Evolutionary conservation across 2,329 filamentous ascomycete species (phyloP).

Genomic region (Scorias spongiosa): DNA sequence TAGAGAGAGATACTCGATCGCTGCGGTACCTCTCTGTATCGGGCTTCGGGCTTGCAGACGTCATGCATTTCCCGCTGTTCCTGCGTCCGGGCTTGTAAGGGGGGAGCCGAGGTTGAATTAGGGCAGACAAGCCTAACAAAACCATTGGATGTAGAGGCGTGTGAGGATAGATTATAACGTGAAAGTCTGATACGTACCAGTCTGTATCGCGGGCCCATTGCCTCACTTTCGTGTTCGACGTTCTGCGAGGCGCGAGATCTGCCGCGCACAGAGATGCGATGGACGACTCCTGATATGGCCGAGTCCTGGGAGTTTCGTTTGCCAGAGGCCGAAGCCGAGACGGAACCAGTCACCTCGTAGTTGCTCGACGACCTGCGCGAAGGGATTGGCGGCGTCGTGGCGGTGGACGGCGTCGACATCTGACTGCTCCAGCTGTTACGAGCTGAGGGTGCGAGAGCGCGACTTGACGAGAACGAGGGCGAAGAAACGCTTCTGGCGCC

Average conservation of each 20-base stretch:
- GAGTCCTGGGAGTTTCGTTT: not conserved
- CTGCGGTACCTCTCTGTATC: too few species aligned
- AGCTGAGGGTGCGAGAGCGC: not conserved
- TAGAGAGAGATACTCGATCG: too few species aligned
- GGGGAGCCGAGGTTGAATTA: too few species aligned
- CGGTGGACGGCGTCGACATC: not conserved
- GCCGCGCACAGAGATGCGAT: not conserved
- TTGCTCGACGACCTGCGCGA: not conserved
- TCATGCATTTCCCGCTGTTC: too few species aligned
- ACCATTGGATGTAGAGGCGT: too few species aligned
- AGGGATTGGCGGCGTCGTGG: not conserved
- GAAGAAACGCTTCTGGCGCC: not conserved
- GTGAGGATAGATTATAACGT: too few species aligned
- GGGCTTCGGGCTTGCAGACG: too few species aligned
- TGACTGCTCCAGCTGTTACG: not conserved
- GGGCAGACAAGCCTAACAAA: too few species aligned
- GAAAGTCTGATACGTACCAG: not conserved
- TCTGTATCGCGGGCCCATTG: not conserved
- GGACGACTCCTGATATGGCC: not conserved
- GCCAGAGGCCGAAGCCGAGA: not conserved
- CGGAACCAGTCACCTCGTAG: not conserved
- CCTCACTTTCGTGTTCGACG: not conserved
- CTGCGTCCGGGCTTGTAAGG: too few species aligned
- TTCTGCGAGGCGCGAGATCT: not conserved
- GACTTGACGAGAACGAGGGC: not conserved